A percentile compares a stretch with the other conserved stretches of the same genome.
phyloP scores from a whole-genome alignment of 2,329 filamentous ascomycete species.

The Shiraia bambusicola region DNA sequence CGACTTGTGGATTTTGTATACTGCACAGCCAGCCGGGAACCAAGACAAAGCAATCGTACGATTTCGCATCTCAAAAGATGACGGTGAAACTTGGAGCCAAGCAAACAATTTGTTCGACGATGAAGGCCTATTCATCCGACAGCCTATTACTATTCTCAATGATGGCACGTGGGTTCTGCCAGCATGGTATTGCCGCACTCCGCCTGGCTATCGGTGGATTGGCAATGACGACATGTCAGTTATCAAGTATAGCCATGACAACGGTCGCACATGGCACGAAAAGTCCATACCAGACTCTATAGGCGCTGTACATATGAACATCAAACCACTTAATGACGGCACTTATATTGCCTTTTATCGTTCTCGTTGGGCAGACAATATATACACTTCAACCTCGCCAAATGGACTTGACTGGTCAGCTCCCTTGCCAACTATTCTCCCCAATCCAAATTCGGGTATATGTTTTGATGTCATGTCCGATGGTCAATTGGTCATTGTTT shows the following conservation, averaged over 20 bases:
- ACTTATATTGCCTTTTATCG: slow-evolving; percentile 46
- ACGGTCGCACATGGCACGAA: slow-evolving; percentile 46
- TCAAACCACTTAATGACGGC: slow-evolving; percentile 30
- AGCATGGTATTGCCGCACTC: slow-evolving; percentile 48
- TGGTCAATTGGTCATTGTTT: slow-evolving; percentile 43
- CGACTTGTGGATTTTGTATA: slow-evolving; percentile 49
- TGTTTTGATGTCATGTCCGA: slow-evolving; percentile 44
- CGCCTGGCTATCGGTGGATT: slow-evolving; percentile 47
- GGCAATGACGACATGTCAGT: slow-evolving; percentile 50
- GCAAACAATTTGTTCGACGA: slow-evolving; percentile 37
- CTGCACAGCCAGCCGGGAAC: slow-evolving; percentile 49
- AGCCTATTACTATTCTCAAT: slow-evolving; percentile 43
- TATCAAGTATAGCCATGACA: slow-evolving; percentile 42
- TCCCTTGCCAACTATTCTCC: slow-evolving; percentile 40
- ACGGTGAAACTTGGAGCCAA: slow-evolving; percentile 43
- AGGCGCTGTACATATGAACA: slow-evolving; percentile 51
- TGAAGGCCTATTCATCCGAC: slow-evolving; percentile 47
- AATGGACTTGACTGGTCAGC: slow-evolving; percentile 46
- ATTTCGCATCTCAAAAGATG: slow-evolving; percentile 41
- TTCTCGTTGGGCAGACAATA: slow-evolving; percentile 50
- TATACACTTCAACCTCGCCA: slow-evolving; percentile 46
- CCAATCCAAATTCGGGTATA: slow-evolving; percentile 51
- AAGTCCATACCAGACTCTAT: slow-evolving; percentile 41
- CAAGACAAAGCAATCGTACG: slow-evolving; percentile 48
- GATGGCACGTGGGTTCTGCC: slow-evolving; percentile 48